Conservation (phyloP, 768 basidiomycete species). For the Lactifluus piperatus region DNA sequence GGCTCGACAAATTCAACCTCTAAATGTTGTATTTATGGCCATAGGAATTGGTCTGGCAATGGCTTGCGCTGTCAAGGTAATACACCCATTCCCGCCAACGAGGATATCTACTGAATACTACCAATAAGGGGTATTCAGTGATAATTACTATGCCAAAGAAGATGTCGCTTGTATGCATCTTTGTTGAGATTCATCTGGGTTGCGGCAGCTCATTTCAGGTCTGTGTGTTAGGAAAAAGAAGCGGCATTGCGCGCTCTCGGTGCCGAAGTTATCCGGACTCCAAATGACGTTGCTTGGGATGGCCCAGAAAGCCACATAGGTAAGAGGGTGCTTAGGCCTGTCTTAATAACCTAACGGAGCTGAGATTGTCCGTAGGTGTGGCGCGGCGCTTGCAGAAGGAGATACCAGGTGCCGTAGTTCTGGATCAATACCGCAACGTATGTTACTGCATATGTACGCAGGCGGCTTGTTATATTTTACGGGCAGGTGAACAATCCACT, state of each 20-base stretch:
- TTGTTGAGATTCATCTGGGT: neutral
- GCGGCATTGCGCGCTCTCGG: slow-evolving; percentile 85
- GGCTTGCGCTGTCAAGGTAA: slow-evolving; percentile 89
- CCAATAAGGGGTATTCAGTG: slow-evolving; percentile 71
- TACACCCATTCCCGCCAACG: slow-evolving; percentile 16
- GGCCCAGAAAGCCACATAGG: slow-evolving; percentile 89
- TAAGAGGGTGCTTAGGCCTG: slow-evolving; percentile 38
- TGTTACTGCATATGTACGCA: slow-evolving; percentile 22
- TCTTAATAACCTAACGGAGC: slow-evolving; percentile 46
- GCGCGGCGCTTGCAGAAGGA: slow-evolving; percentile 66
- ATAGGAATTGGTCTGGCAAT: slow-evolving; percentile 87
- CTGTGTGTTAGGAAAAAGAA: slow-evolving; percentile 68
- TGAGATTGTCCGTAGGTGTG: slow-evolving; percentile 75
- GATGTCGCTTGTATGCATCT: slow-evolving; percentile 65
- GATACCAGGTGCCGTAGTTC: slow-evolving; percentile 79
- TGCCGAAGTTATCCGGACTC: slow-evolving; percentile 91
- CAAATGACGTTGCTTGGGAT: slow-evolving; percentile 83
- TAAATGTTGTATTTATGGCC: neutral
- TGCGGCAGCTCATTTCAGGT: neutral
- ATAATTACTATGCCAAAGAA: slow-evolving; percentile 90
- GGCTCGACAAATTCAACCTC: neutral
- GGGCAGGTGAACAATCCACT: slow-evolving; percentile 70
- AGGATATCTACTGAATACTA: slow-evolving; percentile 52
- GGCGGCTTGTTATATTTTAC: slow-evolving; percentile 6
- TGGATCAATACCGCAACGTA: slow-evolving; percentile 86